A percentile compares a stretch with the other conserved stretches of the same genome.
Conservation (phyloP, 352 stramenopile genomes). For the Phytophthora litchii region DNA sequence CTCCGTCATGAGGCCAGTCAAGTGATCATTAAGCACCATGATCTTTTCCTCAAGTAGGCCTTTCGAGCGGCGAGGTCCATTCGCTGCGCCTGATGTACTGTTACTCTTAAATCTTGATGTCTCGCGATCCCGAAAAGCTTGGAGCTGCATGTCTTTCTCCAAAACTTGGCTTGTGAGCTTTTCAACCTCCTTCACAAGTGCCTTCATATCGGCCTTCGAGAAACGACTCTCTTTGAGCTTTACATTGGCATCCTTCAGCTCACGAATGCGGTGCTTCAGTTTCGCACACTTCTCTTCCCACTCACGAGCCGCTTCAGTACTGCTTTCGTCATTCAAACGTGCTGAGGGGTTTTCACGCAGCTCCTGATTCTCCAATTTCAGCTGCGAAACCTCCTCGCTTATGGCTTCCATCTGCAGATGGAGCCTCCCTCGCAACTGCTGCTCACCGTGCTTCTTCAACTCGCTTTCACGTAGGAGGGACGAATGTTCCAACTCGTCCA, state of each 20-base stretch:
- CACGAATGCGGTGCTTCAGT: constrained; percentile 51
- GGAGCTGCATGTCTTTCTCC: constrained; percentile 59
- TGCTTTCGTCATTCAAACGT: constrained; percentile 7
- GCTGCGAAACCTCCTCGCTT: constrained; percentile 46
- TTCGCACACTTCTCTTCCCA: constrained; percentile 52
- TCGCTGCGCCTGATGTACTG: constrained; percentile 11
- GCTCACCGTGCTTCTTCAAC: constrained; percentile 14
- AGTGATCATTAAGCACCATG: constrained; percentile 83
- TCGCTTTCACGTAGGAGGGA: constrained; percentile 12
- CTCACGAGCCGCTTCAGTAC: constrained; percentile 21
- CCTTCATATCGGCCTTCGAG: constrained; percentile 52
- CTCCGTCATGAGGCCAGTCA: constrained; percentile 84
- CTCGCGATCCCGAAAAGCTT: constrained; percentile 39
- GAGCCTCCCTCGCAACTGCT: constrained; percentile 11
- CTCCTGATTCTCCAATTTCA: constrained; percentile 61
- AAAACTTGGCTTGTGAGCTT: constrained; percentile 51
- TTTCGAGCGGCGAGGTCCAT: constrained; percentile 49
- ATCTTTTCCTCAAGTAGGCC: constrained; percentile 82
- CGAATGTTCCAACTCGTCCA: constrained; percentile 35
- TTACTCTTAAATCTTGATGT: constrained; percentile 16
- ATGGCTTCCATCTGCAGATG: constrained; percentile 40
- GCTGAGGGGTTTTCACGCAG: constrained; percentile 32
- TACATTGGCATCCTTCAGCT: constrained; percentile 56
- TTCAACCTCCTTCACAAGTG: constrained; percentile 55
- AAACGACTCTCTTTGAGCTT: constrained; percentile 55